Base-by-base conservation (phyloP, 2,329 filamentous ascomycete species). In the Phyllosticta citribraziliensis region DNA sequence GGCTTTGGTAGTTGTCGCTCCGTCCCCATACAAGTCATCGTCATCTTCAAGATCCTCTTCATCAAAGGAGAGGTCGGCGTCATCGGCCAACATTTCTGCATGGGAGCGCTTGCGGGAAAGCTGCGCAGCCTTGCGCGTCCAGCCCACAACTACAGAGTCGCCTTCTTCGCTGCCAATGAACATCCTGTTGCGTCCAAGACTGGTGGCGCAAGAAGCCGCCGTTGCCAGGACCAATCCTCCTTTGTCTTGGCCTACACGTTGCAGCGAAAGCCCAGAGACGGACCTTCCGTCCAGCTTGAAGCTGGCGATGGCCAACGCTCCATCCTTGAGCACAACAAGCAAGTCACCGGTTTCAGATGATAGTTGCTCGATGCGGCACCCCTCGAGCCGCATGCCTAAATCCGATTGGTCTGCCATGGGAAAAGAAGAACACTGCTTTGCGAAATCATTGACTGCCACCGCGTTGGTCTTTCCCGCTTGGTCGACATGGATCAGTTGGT, bases 401-500 rank as follows among this genome's bases (percentile, higher is more conserved):
- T 89, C 84, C 0, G 91, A 89, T 74, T 97, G 93, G 71, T 99
- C 94, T 5, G 84, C 82, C 71, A 99, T 85, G 57, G 87, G 84
- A 68, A 97, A 97, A 0, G 88, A 84, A 2, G 93, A 96, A 65
- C 85, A 84, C 64, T 89, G 84, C 71, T 87, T 90, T 4, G 92
- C 88, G 75, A 96, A 95, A 35, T 90, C 84, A 70, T 99, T 99
- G 65, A 99, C 89, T 3, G 88, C 93, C 62, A 97, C 88, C 2
- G 91, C 93, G 69, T 91, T 96, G 12, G 91, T 84, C 73, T 96
- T 97, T 30, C 94, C 94, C 11, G 91, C 91, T 78, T 99, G 94
- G 70, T 97, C 93, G 65, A 99, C 86, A 72, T 99, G 94, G 63
- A 99, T 89, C 64, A 99, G 75, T 70, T 97, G 91, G 70, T 99